Evolutionary conservation across 148 eudicot genomes (phyloP), one percentile per base, ranked within the genome.

Genomic region (Cornus kousa): DNA sequence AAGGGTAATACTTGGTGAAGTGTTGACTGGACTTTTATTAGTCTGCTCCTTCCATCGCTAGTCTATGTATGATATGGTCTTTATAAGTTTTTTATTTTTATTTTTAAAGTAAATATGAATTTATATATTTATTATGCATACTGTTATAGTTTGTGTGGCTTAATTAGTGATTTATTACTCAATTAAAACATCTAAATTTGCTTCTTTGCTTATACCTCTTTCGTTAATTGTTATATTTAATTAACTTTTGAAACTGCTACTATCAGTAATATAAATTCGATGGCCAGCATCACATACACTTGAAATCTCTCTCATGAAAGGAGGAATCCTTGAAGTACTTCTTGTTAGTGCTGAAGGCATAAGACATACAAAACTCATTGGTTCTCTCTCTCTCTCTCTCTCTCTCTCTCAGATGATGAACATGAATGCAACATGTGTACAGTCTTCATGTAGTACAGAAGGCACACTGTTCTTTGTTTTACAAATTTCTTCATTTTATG

Each of bases 341-440:
- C 86, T 94, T 83, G 97, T 90, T 64, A 85, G 85, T 72, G 97
- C 97, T 22, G 70, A 83, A 75, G 92, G 93, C 89, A 86, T 94
- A 64, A 80, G 77, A 70, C 90, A 71, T 80, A 86, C 82, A 67
- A 83, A 86, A 79, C 70, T 94, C n/a, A 74, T 92, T 71, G 94
- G 98, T 94, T 40, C 14, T 24, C n/a, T 16, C 24, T 16, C n/a
- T 65, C 9, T 69, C 17, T 23, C 12, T 70, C 13, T 37, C 19
- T 31, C 76, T 72, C 70, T 46, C 22, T 64, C 11, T 23, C 40
- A 9, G 48, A 2, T 43, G 48, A 43, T 62, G 20, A 19, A 0
- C 5, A 66, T 33, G 43, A 71, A 35, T 68, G 53, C 71, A 35
- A 35, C 5, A 4, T 35, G 37, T 35, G 5, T 35, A 35, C 37